Evolutionary conservation across 768 basidiomycete genomes (phyloP).

Genomic region (Boletus tylopilopsis): DNA sequence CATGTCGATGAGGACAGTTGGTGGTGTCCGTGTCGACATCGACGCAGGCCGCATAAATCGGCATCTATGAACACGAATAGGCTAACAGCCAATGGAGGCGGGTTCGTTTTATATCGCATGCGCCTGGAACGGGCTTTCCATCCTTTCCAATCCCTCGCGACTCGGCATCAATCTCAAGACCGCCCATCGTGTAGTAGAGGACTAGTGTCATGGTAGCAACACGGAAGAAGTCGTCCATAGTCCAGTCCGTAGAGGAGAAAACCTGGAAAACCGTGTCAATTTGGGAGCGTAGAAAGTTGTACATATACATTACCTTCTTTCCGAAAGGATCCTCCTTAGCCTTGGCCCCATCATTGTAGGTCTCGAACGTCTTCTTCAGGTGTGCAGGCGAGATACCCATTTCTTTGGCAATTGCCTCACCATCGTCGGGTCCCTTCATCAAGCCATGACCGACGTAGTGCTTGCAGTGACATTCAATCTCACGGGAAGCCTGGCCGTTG

Average conservation of each 20-base stretch:
- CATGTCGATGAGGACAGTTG: no score
- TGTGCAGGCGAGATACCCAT: slow-evolving; percentile 76
- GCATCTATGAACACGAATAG: no score
- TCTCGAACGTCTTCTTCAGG: slow-evolving; percentile 89
- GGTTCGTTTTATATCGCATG: no score
- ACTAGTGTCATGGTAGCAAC: slow-evolving; percentile 98
- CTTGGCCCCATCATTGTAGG: slow-evolving; percentile 76
- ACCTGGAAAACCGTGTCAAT: slow-evolving; percentile 34
- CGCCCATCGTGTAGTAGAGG: slow-evolving; percentile 98
- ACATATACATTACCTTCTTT: slow-evolving; percentile 65
- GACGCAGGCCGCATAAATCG: no score
- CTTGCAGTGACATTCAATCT: slow-evolving; percentile 99
- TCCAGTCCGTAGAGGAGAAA: slow-evolving; percentile 84
- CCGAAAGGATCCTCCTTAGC: slow-evolving; percentile 95
- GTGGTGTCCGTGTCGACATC: no score
- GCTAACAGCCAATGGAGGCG: no score
- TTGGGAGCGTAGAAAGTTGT: neutral
- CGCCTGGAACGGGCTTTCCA: slow-evolving; percentile 81
- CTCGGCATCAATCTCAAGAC: slow-evolving; percentile 88
- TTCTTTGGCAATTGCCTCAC: slow-evolving; percentile 90
- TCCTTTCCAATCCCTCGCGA: slow-evolving; percentile 72
- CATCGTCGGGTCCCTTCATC: slow-evolving; percentile 92
- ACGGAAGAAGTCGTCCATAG: slow-evolving; percentile 85
- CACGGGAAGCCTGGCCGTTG: slow-evolving; percentile 84
- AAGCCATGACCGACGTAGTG: slow-evolving; percentile 96